Base-by-base conservation (phyloP, 1,139 yeast genomes). In the Protomyces lactucae-debilis region DNA sequence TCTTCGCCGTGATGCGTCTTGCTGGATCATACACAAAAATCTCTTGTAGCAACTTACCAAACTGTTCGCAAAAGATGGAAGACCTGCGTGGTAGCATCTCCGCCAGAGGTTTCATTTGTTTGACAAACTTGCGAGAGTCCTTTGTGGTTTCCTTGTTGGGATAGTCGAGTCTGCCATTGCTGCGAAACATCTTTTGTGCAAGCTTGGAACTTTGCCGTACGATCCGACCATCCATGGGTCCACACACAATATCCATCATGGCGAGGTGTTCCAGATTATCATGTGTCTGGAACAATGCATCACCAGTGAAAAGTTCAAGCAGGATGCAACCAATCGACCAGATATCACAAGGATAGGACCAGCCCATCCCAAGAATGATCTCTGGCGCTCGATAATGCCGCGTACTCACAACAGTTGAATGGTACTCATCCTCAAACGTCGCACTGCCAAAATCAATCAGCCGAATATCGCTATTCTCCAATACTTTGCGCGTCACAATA, bases 371-470 rank as follows among this genome's bases (percentile, higher is more conserved):
- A 46, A 95, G 77, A 1, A 93, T 92, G 69, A 95, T 91, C 74
- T 95, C 99, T 0, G 99, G 99, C 0, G 99, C 99, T 65, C 99
- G 80, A 76, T 95, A 95, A 76, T 95, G 99, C 65, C 99, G 81
- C 10, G 82, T 93, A 14, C 96, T 88, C 10, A 95, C 97, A 32
- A 95, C 86, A 45, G 87, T 85, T 9, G 95, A 86, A 77, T 95
- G 99, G 73, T 88, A 92, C 76, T 95, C 99, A 74, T 92, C 96
- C 72, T 88, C 83, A 72, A 93, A 95, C 5, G 95, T 86, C 0
- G 99, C 97, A 64, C 95, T 86, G 21, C 99, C 99, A 76, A 93
- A 95, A 76, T 95, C 99, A 70, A 95, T 95, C 52, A 93, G 83
- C 73, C 89, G 92, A 61, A 93, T 89, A 68, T 85, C 81, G 1